Conservation (phyloP, 257 asterid species). For the Salvia rosmarinus region DNA sequence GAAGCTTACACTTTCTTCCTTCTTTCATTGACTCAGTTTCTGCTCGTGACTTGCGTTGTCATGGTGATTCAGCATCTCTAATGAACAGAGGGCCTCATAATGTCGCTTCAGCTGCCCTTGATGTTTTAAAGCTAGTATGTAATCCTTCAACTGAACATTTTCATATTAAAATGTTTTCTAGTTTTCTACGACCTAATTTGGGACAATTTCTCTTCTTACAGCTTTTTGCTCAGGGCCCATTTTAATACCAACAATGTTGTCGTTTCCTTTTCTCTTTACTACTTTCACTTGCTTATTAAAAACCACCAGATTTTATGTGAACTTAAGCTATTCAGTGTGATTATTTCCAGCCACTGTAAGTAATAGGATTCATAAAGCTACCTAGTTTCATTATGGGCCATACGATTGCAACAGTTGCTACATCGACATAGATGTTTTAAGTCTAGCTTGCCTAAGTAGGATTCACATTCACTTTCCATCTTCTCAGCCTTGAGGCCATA, state of each 20-base stretch:
- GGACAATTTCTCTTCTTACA: slow-evolving; percentile 9
- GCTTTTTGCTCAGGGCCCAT: not conserved
- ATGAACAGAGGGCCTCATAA: slow-evolving; percentile 83
- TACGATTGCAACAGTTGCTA: not conserved
- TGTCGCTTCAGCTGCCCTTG: slow-evolving; percentile 93
- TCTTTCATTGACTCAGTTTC: slow-evolving; percentile 69
- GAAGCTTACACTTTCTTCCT: slow-evolving; percentile 38
- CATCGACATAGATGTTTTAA: not conserved
- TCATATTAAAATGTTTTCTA: not conserved
- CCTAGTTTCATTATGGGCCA: slow-evolving; percentile 1
- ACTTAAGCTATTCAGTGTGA: not conserved
- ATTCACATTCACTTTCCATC: slow-evolving; percentile 25
- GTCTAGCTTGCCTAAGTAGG: slow-evolving; percentile 16
- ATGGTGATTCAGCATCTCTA: slow-evolving; percentile 90
- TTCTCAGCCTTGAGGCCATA: slow-evolving; percentile 26
- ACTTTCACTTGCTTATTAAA: slow-evolving; percentile 11
- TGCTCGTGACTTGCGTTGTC: slow-evolving; percentile 98
- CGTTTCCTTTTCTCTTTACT: not conserved
- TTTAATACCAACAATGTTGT: slow-evolving; percentile 7
- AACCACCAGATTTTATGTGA: slow-evolving; percentile 6
- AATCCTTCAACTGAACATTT: slow-evolving; percentile 27
- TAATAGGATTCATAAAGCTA: not conserved
- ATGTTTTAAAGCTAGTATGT: slow-evolving; percentile 91
- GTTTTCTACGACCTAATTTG: slow-evolving; percentile 5
- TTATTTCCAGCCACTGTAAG: slow-evolving; percentile 6